These are phyloP conservation scores for Linanthus parryae DNA, from an alignment of 148 eudicot species.

Conservation along the genomic window DNA sequence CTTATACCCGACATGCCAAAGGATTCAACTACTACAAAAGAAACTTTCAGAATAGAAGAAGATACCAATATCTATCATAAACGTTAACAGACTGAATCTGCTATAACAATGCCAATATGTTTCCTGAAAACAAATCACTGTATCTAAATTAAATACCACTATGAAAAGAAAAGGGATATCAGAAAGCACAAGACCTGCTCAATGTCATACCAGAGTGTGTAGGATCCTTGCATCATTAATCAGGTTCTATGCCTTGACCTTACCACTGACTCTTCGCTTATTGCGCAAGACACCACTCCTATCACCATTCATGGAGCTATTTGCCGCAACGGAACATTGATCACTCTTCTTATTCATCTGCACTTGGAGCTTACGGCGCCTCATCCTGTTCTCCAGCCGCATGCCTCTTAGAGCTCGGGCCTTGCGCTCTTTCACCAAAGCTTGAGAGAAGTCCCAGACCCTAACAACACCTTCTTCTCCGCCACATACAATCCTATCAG, in stretches of 20 bases:
- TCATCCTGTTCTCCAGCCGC: slow-evolving; percentile 80
- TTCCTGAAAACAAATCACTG: too few relatives aligned
- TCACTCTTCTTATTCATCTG: slow-evolving; percentile 62
- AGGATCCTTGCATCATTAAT: too few relatives aligned
- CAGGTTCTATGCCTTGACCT: slow-evolving; percentile 70
- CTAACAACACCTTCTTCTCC: slow-evolving; percentile 82
- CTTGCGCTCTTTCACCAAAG: slow-evolving; percentile 68
- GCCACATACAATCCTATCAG: slow-evolving; percentile 83
- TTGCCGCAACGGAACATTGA: slow-evolving; percentile 66
- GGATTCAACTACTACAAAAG: too few relatives aligned
- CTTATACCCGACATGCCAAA: too few relatives aligned
- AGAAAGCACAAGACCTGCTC: too few relatives aligned
- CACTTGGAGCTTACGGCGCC: slow-evolving; percentile 67
- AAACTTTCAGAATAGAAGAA: too few relatives aligned
- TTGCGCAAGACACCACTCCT: slow-evolving; percentile 52
- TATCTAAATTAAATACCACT: too few relatives aligned
- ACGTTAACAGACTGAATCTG: too few relatives aligned
- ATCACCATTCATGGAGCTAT: slow-evolving; percentile 59
- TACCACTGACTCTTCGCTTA: slow-evolving; percentile 63
- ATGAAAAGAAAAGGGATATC: too few relatives aligned
- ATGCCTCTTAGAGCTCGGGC: slow-evolving; percentile 49
- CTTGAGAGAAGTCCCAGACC: slow-evolving; percentile 91
- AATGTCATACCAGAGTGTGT: too few relatives aligned
- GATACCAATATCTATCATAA: too few relatives aligned
- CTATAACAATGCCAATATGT: too few relatives aligned